A percentile compares a stretch with the other conserved stretches of the same genome.
phyloP scores from a whole-genome alignment of 768 basidiomycete species.

The Suillus alpinus region DNA sequence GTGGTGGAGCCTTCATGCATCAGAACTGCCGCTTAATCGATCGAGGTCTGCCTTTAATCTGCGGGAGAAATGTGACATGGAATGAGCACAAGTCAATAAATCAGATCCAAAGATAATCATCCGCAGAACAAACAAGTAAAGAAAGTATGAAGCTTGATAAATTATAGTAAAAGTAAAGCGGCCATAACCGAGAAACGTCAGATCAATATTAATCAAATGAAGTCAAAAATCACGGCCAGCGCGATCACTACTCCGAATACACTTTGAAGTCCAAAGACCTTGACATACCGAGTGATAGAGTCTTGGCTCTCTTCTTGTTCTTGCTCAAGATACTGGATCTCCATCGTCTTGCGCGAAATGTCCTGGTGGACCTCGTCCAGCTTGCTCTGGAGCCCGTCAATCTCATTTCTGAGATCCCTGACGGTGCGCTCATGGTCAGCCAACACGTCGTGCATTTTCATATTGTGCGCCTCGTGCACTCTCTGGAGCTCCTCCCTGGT shows the following conservation, averaged over 20 bases:
- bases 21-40: slow-evolving; percentile 36
- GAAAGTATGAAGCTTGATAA: slow-evolving; percentile 11
- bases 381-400: slow-evolving; percentile 49
- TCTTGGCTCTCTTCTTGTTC: slow-evolving; percentile 77
- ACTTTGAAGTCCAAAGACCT: slow-evolving; percentile 56
- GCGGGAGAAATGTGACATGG: slow-evolving; percentile 25
- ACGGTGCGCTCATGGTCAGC: slow-evolving; percentile 62
- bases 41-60: slow-evolving; percentile 73
- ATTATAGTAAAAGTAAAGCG: slow-evolving; percentile 16
- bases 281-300: slow-evolving; percentile 75
- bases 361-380: slow-evolving; percentile 58
- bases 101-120: slow-evolving; percentile 23
- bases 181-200: slow-evolving; percentile 5
- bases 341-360: slow-evolving; percentile 70
- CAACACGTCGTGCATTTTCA: slow-evolving; percentile 73
- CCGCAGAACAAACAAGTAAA: slow-evolving; percentile 14
- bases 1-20: slow-evolving; percentile 16
- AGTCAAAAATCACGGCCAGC: slow-evolving; percentile 54
- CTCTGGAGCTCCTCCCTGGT: slow-evolving; percentile 76
- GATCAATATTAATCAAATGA: slow-evolving; percentile 34
- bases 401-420: slow-evolving; percentile 51
- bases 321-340: slow-evolving; percentile 75
- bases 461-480: slow-evolving; percentile 81
- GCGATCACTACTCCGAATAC: slow-evolving; percentile 50
- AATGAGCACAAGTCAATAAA: slow-evolving; percentile 36